A percentile compares a stretch with the other conserved stretches of the same genome.
Conservation (phyloP, 2,329 filamentous ascomycete genomes). For the Berkeleyomyces basicola region DNA sequence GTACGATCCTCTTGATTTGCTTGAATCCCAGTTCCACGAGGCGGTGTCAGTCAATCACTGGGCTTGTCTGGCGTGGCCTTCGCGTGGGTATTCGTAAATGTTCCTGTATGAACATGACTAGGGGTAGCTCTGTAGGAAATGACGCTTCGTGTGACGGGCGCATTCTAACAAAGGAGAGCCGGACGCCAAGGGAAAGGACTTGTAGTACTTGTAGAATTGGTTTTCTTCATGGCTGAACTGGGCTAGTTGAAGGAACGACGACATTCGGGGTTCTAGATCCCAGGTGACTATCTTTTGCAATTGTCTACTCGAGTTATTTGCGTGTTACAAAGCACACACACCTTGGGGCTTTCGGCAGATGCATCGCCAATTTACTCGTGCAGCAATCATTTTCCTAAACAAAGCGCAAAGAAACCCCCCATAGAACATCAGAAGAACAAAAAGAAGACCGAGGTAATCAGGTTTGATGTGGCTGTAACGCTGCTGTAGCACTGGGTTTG, state of each 20-base stretch:
- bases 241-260: too few relatives aligned
- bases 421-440: not conserved
- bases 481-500: not conserved
- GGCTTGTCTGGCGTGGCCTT: not conserved
- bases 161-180: not conserved
- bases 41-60: not conserved
- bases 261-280: too few relatives aligned
- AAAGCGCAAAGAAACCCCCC: not conserved
- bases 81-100: not conserved
- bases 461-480: not conserved
- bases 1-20: not conserved
- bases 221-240: too few relatives aligned
- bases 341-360: not conserved
- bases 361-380: not conserved
- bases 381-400: not conserved
- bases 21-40: not conserved
- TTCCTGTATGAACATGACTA: not conserved
- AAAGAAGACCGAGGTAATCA: not conserved
- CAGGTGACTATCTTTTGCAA: too few relatives aligned
- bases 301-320: too few relatives aligned
- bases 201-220: too few relatives aligned
- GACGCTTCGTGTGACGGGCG: not conserved
- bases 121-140: not conserved
- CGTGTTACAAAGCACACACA: too few relatives aligned
- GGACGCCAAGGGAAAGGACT: too few relatives aligned